Percentiles rank a stretch among this genome's conserved stretches.
phyloP scores from a whole-genome alignment of 257 asterid genomes.

The Ocimum tenuiflorum region DNA sequence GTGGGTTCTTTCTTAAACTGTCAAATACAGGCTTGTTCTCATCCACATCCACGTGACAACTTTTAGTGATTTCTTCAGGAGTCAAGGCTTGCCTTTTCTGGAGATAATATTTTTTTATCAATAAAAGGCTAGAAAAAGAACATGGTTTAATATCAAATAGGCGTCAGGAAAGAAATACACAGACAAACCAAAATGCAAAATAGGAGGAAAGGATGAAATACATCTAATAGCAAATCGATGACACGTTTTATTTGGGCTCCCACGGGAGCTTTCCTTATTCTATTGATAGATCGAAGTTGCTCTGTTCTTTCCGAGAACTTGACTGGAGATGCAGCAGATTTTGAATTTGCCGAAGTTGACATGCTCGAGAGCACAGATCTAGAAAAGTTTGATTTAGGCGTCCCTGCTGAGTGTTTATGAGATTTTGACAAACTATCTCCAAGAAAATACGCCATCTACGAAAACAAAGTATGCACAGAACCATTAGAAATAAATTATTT shows the following conservation, averaged over 20 bases:
- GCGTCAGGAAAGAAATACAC: background rate
- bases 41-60: conserved; percentile 67
- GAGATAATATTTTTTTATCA: conserved; percentile 10
- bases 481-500: too few relatives aligned
- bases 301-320: conserved; percentile 82
- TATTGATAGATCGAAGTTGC: conserved; percentile 78
- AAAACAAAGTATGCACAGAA: too few relatives aligned
- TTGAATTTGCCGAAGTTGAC: conserved; percentile 33
- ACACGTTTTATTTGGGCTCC: conserved; percentile 89
- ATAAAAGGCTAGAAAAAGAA: too few relatives aligned
- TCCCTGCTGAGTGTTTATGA: too few relatives aligned
- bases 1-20: conserved; percentile 67
- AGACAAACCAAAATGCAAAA: conserved; percentile 4
- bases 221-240: conserved; percentile 71
- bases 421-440: too few relatives aligned
- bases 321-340: conserved; percentile 47
- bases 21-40: conserved; percentile 78
- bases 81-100: too few relatives aligned
- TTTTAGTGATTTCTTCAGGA: conserved; percentile 65
- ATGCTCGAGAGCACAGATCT: conserved; percentile 26
- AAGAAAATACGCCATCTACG: too few relatives aligned
- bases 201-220: conserved; percentile 18
- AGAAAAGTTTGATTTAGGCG: conserved; percentile 34
- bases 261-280: too few relatives aligned
- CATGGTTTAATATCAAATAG: background rate